phyloP scores from a whole-genome alignment of 2,329 filamentous ascomycete species.

The Exophiala viscosa region DNA sequence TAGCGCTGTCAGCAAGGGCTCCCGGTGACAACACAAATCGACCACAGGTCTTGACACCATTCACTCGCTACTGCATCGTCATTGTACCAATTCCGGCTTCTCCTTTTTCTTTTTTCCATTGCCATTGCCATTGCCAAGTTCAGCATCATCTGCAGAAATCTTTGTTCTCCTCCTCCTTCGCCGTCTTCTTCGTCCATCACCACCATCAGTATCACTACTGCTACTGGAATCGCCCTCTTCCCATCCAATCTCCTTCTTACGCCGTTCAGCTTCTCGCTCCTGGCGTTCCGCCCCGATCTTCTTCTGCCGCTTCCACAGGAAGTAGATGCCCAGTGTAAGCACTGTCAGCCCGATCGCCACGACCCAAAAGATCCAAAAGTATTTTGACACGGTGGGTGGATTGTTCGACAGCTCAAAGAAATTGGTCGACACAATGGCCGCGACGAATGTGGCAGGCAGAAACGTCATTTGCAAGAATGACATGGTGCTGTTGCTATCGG shows the following conservation, averaged over 20 bases:
- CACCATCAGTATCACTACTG: neutral
- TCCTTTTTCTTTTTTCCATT: slow-evolving; percentile 8
- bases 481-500: slow-evolving; percentile 18
- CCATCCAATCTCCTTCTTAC: neutral
- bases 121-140: neutral
- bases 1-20: too few relatives aligned
- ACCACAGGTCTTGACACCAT: too few relatives aligned
- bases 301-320: slow-evolving; percentile 9
- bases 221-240: neutral
- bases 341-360: slow-evolving; percentile 7
- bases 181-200: neutral
- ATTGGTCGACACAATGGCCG: slow-evolving; percentile 12
- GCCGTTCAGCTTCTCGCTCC: neutral
- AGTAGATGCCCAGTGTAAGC: slow-evolving; percentile 2
- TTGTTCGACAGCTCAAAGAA: slow-evolving; percentile 8
- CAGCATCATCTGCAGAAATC: neutral
- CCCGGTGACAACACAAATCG: too few relatives aligned
- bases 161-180: neutral
- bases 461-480: slow-evolving; percentile 13
- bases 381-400: slow-evolving; percentile 4
- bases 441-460: slow-evolving; percentile 14
- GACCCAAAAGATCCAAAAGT: slow-evolving; percentile 16
- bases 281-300: neutral
- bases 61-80: neutral
- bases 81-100: slow-evolving; percentile 7